Base-by-base conservation (phyloP, 2,329 filamentous ascomycete species). In the Calcarisporium arbuscula region DNA sequence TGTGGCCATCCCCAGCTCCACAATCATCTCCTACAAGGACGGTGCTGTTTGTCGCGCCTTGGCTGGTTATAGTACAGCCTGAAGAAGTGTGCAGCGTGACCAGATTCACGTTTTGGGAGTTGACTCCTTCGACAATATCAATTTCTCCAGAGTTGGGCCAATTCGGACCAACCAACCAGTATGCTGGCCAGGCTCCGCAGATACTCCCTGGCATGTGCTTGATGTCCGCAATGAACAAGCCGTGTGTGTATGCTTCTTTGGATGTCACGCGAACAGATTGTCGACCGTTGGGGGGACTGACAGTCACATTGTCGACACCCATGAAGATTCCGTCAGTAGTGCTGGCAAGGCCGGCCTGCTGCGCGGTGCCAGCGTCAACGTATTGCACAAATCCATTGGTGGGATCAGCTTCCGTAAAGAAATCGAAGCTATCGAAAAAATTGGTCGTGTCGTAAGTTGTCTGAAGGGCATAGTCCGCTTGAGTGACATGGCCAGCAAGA, bases 61-160 rank as follows among this genome's bases (percentile, higher is more conserved):
- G 51, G 48, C 61, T 62, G 36, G 51, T 47, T 47, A 81, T 68
- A 19, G 55, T 57, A 58, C 80, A 85, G 29, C 70, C 70, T 5
- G 62, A 41, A n/a, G 56, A 57, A 3, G 80, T 82, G 61, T 82
- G 76, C 19, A 86, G 64, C 20, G 80, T 76, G 58, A 84, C 65
- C 28, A 65, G 58, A 52, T 82, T 73, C 38, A 63, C 61, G 4
- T 58, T 50, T 39, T 73, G 66, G 26, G 62, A 56, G 59, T 83
- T 82, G 44, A 84, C 77, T 23, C 79, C 80, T 59, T 85, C 81
- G 46, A 85, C 75, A 46, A 85, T 80, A 53, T 86, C 81, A 46
- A 86, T 80, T 58, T 85, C 81, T 35, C 80, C 81, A 12, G 63
- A 60, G 29, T 54, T 54, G 4, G 81, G 81, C 81, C 81, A 85